phyloP scores from a whole-genome alignment of 768 basidiomycete genomes.

The Podaxis sp. region DNA sequence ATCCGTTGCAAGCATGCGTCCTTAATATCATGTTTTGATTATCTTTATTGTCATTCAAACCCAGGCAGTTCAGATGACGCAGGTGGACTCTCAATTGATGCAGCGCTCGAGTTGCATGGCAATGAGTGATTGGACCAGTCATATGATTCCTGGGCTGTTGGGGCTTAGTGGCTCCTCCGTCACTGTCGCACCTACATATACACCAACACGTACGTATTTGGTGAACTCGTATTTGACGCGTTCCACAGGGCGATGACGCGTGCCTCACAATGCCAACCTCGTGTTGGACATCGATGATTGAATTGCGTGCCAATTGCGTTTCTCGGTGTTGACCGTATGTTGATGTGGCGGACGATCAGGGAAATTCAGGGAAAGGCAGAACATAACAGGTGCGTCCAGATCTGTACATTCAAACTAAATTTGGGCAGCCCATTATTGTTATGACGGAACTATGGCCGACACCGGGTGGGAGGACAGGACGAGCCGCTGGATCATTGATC shows the following conservation, averaged over 20 bases:
- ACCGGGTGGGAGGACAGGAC: neutral
- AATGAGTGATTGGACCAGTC: slow-evolving; percentile 8
- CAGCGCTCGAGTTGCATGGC: neutral
- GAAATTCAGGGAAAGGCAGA: slow-evolving; percentile 1
- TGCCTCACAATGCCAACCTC: neutral
- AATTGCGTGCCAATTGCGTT: slow-evolving; percentile 16
- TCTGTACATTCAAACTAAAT: neutral
- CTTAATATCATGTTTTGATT: slow-evolving; percentile 1
- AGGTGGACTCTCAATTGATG: slow-evolving; percentile 16
- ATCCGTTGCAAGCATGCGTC: neutral
- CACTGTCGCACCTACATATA: slow-evolving; percentile 29
- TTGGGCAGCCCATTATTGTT: neutral
- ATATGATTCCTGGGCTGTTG: slow-evolving; percentile 17
- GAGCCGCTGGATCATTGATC: slow-evolving; percentile 7
- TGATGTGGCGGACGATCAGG: neutral
- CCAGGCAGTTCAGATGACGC: neutral
- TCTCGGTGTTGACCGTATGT: neutral
- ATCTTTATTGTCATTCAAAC: neutral
- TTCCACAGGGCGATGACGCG: neutral
- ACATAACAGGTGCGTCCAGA: slow-evolving; percentile 10
- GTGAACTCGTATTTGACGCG: neutral
- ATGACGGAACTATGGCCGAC: neutral
- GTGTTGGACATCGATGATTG: neutral
- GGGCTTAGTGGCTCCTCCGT: slow-evolving; percentile 20
- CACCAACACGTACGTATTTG: neutral